Conservation (phyloP, 129 eudicot species). For the Flaveria trinervia region DNA sequence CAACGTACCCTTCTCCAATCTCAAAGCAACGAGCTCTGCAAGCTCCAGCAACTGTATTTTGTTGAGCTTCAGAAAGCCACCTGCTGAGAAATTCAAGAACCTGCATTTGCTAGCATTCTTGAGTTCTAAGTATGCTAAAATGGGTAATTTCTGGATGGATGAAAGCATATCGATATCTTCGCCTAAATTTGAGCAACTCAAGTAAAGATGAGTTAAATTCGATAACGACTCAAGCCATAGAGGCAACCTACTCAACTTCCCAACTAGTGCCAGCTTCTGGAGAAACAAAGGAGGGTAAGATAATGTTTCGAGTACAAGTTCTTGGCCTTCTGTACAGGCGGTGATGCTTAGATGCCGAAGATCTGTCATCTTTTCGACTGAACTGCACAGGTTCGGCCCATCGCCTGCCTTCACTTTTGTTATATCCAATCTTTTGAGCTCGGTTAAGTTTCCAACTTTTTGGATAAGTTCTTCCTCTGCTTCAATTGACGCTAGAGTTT, state of each 20-base stretch:
- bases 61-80: constrained; percentile 47
- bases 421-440: constrained; percentile 58
- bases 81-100: constrained; percentile 37
- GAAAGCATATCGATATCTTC: constrained; percentile 38
- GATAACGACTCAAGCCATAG: constrained; percentile 46
- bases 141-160: constrained; percentile 37
- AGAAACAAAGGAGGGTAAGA: constrained; percentile 48
- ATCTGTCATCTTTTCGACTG: constrained; percentile 47
- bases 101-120: constrained; percentile 42
- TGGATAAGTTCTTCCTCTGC: constrained; percentile 47
- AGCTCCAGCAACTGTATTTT: constrained; percentile 47
- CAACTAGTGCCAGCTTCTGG: constrained; percentile 52
- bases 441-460: constrained; percentile 43
- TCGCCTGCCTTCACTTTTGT: constrained; percentile 36
- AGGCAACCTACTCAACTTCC: constrained; percentile 47
- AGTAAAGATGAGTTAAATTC: constrained; percentile 49
- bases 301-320: constrained; percentile 47
- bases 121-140: constrained; percentile 49
- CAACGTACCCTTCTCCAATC: constrained; percentile 50
- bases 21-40: constrained; percentile 29
- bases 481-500: constrained; percentile 50
- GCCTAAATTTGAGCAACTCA: constrained; percentile 42
- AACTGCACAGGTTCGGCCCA: constrained; percentile 43
- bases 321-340: constrained; percentile 33
- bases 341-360: constrained; percentile 45